Conservation (phyloP, 1,284 basidiomycete genomes). For the Sanghuangporus baumii region DNA sequence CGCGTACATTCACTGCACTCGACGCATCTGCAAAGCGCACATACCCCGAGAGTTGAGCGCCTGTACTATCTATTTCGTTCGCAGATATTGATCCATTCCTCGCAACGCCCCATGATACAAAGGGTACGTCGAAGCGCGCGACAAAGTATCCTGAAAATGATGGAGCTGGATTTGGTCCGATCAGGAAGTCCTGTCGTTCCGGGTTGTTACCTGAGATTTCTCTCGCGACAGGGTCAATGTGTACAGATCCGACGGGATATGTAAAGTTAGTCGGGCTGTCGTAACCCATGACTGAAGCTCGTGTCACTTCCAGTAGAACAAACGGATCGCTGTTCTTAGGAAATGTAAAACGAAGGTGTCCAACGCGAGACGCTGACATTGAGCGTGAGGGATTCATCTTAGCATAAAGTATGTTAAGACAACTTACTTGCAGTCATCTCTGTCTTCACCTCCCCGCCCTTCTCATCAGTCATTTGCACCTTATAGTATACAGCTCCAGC, state of each 20-base stretch:
- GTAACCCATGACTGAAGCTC: slow-evolving; percentile 56
- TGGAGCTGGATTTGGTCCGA: slow-evolving; percentile 51
- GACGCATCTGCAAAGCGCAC: slow-evolving; percentile 41
- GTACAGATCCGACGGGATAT: slow-evolving; percentile 53
- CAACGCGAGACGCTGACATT: slow-evolving; percentile 66
- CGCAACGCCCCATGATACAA: slow-evolving; percentile 43
- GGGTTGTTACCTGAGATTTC: slow-evolving; percentile 69
- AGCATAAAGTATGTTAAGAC: slow-evolving; percentile 15
- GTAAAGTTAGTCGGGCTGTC: slow-evolving; percentile 54
- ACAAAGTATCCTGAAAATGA: slow-evolving; percentile 69
- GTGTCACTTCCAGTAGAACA: slow-evolving; percentile 66
- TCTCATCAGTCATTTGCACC: slow-evolving; percentile 49
- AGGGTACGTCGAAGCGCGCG: slow-evolving; percentile 58
- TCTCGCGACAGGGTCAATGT: slow-evolving; percentile 38
- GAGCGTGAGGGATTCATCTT: not conserved
- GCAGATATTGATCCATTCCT: slow-evolving; percentile 42
- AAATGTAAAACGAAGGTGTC: slow-evolving; percentile 74
- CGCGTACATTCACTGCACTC: slow-evolving; percentile 48
- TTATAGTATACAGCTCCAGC: slow-evolving; percentile 65
- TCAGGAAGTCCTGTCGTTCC: slow-evolving; percentile 73
- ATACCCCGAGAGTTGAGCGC: slow-evolving; percentile 51
- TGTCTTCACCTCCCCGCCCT: slow-evolving; percentile 46
- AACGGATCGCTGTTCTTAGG: slow-evolving; percentile 45
- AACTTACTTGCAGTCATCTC: slow-evolving; percentile 68
- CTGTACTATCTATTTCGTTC: slow-evolving; percentile 24